Evolutionary conservation across 257 asterid genomes (phyloP).

Genomic region (Buddleja alternifolia): DNA sequence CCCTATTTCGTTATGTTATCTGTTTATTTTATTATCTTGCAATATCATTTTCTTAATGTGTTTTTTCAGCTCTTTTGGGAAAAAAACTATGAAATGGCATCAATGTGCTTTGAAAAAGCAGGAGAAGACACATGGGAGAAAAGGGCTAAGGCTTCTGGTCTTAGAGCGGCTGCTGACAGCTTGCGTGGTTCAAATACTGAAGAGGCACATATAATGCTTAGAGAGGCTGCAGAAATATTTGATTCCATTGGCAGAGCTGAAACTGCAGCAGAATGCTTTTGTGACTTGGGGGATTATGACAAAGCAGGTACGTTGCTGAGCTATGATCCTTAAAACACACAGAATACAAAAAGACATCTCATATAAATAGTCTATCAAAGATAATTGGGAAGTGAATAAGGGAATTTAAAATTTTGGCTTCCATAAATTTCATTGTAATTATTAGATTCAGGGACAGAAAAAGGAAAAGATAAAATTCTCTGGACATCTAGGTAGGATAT

Average conservation of each 20-base stretch:
- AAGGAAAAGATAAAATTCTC: no score
- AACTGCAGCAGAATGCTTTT: conserved; percentile 68
- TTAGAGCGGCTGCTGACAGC: conserved; percentile 51
- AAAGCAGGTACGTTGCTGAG: conserved; percentile 50
- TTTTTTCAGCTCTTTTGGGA: conserved; percentile 61
- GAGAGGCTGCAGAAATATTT: conserved; percentile 74
- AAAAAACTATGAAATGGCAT: conserved; percentile 68
- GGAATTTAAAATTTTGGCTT: not conserved
- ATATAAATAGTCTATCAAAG: not conserved
- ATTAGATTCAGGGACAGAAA: no score
- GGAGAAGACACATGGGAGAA: conserved; percentile 62
- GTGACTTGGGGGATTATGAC: conserved; percentile 58
- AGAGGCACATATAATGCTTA: conserved; percentile 44
- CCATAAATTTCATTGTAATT: not conserved
- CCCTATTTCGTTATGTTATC: not conserved
- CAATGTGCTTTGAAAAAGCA: conserved; percentile 67
- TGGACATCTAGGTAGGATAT: not conserved
- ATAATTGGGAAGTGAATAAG: not conserved
- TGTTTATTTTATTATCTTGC: not conserved
- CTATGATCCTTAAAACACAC: not conserved
- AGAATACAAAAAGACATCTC: not conserved
- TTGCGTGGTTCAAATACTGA: conserved; percentile 44
- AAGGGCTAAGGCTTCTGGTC: conserved; percentile 61
- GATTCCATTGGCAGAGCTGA: conserved; percentile 52
- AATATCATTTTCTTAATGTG: not conserved